Conservation (phyloP, 305 asterid species). For the Fraxinus nigra region DNA sequence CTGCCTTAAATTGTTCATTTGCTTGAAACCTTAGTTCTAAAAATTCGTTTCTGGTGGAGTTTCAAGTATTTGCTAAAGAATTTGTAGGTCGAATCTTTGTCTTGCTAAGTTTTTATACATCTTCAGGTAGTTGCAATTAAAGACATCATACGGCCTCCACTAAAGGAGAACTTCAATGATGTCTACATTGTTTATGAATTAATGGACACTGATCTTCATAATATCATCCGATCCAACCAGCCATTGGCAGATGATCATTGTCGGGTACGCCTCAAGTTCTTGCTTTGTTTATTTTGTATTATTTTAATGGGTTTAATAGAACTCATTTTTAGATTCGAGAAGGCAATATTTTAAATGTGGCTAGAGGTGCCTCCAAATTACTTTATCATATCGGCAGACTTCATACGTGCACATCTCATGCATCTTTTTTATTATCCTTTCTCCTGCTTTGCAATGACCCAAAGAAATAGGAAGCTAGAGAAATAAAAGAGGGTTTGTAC, state of each 20-base stretch:
- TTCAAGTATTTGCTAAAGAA: not conserved
- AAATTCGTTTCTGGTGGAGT: not conserved
- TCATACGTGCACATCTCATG: not conserved
- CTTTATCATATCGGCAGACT: not conserved
- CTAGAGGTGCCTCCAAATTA: not conserved
- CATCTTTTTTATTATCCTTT: not conserved
- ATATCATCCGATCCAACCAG: slow-evolving; percentile 82
- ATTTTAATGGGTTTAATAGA: not conserved
- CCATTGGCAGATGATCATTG: slow-evolving; percentile 76
- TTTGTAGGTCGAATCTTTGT: not conserved
- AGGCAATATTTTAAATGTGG: not conserved
- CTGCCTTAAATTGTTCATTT: not conserved
- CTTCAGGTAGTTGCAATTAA: slow-evolving; percentile 72
- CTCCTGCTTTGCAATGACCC: not conserved
- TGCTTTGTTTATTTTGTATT: slow-evolving; percentile 3
- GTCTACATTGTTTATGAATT: slow-evolving; percentile 86
- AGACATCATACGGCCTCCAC: slow-evolving; percentile 92
- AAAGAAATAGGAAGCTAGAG: not conserved
- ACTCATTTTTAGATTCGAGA: not conserved
- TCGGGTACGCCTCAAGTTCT: slow-evolving; percentile 63
- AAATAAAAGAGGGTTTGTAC: not conserved
- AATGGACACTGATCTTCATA: slow-evolving; percentile 97
- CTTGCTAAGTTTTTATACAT: slow-evolving; percentile 10
- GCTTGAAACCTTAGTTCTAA: not conserved
- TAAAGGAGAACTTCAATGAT: slow-evolving; percentile 84